phyloP scores from a whole-genome alignment of 805 yeast species.

The Yamadazyma nakazawae region DNA sequence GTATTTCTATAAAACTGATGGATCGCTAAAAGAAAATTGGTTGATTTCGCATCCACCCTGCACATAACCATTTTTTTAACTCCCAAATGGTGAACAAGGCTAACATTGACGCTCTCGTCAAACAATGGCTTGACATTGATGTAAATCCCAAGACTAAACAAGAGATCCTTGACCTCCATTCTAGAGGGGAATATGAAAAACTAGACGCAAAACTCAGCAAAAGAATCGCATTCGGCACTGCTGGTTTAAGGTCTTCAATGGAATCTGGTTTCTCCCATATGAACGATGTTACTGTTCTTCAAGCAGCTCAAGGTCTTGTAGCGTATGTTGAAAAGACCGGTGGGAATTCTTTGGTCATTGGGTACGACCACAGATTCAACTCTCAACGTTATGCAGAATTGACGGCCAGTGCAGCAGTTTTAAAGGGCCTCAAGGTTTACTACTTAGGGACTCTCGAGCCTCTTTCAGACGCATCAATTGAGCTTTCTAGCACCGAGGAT shows the following conservation, averaged over 20 bases:
- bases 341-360: slow-evolving; percentile 57
- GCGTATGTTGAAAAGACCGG: slow-evolving; percentile 36
- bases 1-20: too few species aligned
- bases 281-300: slow-evolving; percentile 85
- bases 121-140: slow-evolving; percentile 37
- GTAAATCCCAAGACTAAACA: slow-evolving; percentile 45
- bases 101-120: slow-evolving; percentile 23
- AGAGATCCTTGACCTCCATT: slow-evolving; percentile 50
- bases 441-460: slow-evolving; percentile 43
- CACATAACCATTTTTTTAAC: not conserved
- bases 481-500: not conserved
- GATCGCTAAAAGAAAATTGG: too few species aligned
- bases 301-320: slow-evolving; percentile 84
- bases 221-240: slow-evolving; percentile 88
- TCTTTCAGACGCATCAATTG: slow-evolving; percentile 26
- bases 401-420: slow-evolving; percentile 70
- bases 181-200: slow-evolving; percentile 33
- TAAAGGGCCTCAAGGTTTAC: slow-evolving; percentile 67
- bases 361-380: slow-evolving; percentile 87
- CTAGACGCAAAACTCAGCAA: slow-evolving; percentile 50
- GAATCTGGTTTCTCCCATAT: slow-evolving; percentile 86
- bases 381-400: slow-evolving; percentile 77
- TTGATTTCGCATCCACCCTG: not conserved
- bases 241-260: slow-evolving; percentile 86
- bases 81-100: not conserved